phyloP scores from a whole-genome alignment of 2,329 filamentous ascomycete species.

The Apiospora phragmitis region DNA sequence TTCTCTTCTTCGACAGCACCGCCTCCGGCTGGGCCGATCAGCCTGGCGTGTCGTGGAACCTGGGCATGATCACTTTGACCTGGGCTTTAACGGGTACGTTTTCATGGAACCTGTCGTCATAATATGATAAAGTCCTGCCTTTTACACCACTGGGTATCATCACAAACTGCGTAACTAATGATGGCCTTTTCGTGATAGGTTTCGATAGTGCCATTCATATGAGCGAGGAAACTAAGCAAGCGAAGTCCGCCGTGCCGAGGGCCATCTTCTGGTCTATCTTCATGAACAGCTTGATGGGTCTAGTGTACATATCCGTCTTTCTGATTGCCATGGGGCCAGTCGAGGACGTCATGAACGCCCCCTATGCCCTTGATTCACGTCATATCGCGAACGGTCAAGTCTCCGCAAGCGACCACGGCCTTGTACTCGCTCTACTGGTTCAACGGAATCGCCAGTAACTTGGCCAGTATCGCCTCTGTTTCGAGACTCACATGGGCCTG shows the following conservation, averaged over 20 bases:
- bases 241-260: slow-evolving; percentile 12
- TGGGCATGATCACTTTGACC: slow-evolving; percentile 13
- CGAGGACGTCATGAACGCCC: slow-evolving; percentile 5
- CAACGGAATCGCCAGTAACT: not conserved
- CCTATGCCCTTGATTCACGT: slow-evolving; percentile 12
- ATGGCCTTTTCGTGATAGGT: not conserved
- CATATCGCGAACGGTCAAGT: not conserved
- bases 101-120: not conserved
- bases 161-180: not conserved
- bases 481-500: slow-evolving; percentile 15
- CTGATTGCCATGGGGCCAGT: slow-evolving; percentile 14
- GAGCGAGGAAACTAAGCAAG: slow-evolving; percentile 16
- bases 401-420: not conserved
- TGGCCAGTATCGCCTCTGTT: slow-evolving; percentile 13
- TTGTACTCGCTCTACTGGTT: slow-evolving; percentile 1
- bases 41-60: slow-evolving; percentile 11
- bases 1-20: slow-evolving; percentile 8
- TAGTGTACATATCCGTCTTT: slow-evolving; percentile 9
- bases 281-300: slow-evolving; percentile 11
- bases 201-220: slow-evolving; percentile 16
- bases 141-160: too few relatives aligned
- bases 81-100: slow-evolving; percentile 15
- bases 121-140: too few relatives aligned
- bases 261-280: slow-evolving; percentile 16
- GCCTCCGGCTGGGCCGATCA: slow-evolving; percentile 15